phyloP scores from a whole-genome alignment of 176 grass and related monocot species.

The Oryza punctata region DNA sequence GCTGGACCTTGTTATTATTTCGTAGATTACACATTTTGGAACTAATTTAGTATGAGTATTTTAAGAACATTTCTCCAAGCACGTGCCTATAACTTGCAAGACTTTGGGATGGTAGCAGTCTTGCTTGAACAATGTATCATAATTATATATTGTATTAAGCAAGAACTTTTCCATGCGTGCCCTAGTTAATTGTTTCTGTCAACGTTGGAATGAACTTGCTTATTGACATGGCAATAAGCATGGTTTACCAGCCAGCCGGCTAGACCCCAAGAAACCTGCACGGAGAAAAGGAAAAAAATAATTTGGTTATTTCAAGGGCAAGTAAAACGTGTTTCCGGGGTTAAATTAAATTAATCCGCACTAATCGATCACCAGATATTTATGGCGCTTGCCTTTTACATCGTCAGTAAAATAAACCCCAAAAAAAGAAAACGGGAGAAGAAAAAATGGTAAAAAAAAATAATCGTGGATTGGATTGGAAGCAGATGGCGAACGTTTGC shows the following conservation, averaged over 20 bases:
- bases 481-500: constrained; percentile 25
- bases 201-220: constrained; percentile 19
- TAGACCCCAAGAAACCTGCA: background rate
- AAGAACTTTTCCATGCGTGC: constrained; percentile 24
- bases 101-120: background rate
- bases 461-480: constrained; percentile 47
- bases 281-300: background rate
- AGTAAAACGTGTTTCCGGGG: background rate
- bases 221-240: constrained; percentile 15
- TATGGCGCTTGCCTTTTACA: background rate
- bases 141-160: constrained; percentile 9
- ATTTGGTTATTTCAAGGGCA: background rate
- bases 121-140: background rate
- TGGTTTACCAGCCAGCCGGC: background rate
- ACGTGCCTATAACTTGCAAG: constrained; percentile 24
- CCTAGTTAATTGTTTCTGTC: constrained; percentile 26
- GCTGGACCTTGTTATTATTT: background rate
- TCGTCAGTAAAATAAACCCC: constrained; percentile 6
- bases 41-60: background rate
- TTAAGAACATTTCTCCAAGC: background rate
- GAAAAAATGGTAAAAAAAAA: constrained; percentile 6
- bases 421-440: constrained; percentile 30
- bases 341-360: background rate
- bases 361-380: background rate
- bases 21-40: background rate